Conservation (phyloP, 2,329 filamentous ascomycete genomes). For the Delphinella strobiligena region DNA sequence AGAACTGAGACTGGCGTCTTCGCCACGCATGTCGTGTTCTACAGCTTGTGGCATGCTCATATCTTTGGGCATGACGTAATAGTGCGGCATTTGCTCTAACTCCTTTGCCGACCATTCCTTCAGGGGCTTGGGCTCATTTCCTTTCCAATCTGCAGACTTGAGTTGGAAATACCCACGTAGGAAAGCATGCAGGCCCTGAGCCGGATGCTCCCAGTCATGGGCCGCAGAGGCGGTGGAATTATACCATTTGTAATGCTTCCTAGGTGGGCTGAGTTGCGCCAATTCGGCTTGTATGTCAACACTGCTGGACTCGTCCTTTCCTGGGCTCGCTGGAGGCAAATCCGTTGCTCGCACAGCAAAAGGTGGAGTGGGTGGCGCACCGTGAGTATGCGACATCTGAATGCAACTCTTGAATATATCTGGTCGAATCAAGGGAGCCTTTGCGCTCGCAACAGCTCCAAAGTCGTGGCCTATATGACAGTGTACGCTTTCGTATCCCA, state of each 20-base stretch:
- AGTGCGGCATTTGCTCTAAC: conserved; percentile 49
- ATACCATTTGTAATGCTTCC: conserved; percentile 61
- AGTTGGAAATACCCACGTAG: conserved; percentile 57
- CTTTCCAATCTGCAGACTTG: conserved; percentile 49
- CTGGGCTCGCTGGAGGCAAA: neutral
- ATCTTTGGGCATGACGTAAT: conserved; percentile 54
- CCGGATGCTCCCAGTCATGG: conserved; percentile 34
- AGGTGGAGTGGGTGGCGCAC: conserved; percentile 37
- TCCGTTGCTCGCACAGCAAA: conserved; percentile 30
- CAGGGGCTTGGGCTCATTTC: conserved; percentile 39
- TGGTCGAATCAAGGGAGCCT: conserved; percentile 49
- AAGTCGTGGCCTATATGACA: conserved; percentile 57
- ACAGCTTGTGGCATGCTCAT: conserved; percentile 49
- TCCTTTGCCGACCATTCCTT: conserved; percentile 44
- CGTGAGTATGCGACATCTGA: conserved; percentile 55
- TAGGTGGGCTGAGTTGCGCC: conserved; percentile 40
- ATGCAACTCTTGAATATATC: conserved; percentile 52
- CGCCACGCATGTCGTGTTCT: conserved; percentile 39
- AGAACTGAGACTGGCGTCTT: conserved; percentile 34
- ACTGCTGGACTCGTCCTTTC: conserved; percentile 6
- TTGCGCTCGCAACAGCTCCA: conserved; percentile 48
- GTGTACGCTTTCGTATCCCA: conserved; percentile 46
- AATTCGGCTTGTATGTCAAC: conserved; percentile 45
- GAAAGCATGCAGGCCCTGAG: conserved; percentile 45
- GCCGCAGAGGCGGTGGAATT: conserved; percentile 41